phyloP scores from a whole-genome alignment of 345 rosid genomes.

The Camelina neglecta region DNA sequence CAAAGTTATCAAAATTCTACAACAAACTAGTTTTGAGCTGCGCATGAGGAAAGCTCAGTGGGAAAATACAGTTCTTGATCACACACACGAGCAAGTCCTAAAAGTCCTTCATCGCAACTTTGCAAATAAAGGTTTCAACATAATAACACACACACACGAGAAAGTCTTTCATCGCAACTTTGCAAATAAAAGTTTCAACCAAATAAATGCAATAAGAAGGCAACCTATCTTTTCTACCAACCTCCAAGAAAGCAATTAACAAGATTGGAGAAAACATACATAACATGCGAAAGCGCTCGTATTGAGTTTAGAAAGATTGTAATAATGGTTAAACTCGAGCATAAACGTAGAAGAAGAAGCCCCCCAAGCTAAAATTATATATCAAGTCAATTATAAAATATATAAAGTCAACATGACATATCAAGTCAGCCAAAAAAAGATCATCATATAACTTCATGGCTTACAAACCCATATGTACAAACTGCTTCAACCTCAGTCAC shows the following conservation, averaged over 20 bases:
- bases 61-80: background rate
- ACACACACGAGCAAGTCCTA: background rate
- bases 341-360: background rate
- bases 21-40: background rate
- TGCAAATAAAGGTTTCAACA: conserved; percentile 11
- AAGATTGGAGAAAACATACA: conserved; percentile 2
- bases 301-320: background rate
- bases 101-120: background rate
- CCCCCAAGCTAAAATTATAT: background rate
- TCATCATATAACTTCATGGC: conserved; percentile 14
- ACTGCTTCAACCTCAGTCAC: conserved; percentile 14
- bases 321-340: background rate
- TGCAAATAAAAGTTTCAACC: conserved; percentile 12
- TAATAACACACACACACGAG: background rate
- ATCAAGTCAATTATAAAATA: conserved; percentile 1
- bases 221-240: background rate
- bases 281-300: background rate
- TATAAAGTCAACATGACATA: conserved; percentile 14
- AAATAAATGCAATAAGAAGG: background rate
- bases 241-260: background rate
- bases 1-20: background rate
- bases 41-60: background rate
- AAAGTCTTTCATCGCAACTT: background rate
- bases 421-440: conserved; percentile 23
- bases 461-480: conserved; percentile 28